Evolutionary conservation across 805 yeast genomes (phyloP).

Genomic region (Saccharomycopsis sp.): DNA sequence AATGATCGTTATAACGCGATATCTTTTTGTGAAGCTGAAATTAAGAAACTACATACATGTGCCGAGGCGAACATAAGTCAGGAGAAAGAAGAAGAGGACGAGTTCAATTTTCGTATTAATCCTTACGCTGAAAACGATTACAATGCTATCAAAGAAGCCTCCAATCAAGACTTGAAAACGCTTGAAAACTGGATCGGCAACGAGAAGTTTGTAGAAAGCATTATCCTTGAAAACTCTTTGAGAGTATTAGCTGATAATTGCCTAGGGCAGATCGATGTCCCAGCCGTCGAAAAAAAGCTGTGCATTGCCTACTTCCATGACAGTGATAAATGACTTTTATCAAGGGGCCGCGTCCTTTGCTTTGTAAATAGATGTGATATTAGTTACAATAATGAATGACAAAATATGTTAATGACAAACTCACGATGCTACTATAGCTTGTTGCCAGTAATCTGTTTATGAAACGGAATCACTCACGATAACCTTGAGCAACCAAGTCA

Average conservation of each 20-base stretch:
- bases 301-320: not conserved
- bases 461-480: too few species aligned
- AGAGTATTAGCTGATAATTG: slow-evolving; percentile 9
- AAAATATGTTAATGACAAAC: too few species aligned
- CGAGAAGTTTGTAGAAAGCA: slow-evolving; percentile 12
- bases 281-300: not conserved
- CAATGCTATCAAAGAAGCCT: not conserved
- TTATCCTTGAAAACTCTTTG: slow-evolving; percentile 10
- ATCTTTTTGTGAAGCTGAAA: slow-evolving; percentile 4
- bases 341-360: too few species aligned
- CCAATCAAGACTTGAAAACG: not conserved
- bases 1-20: slow-evolving; percentile 25
- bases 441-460: too few species aligned
- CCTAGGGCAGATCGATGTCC: not conserved
- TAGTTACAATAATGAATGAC: too few species aligned
- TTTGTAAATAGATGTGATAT: not conserved
- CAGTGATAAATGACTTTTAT: too few species aligned
- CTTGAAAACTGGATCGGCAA: slow-evolving; percentile 14
- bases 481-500: too few species aligned
- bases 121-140: slow-evolving; percentile 17
- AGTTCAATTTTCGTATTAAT: slow-evolving; percentile 11
- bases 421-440: too few species aligned
- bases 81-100: not conserved
- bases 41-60: not conserved
- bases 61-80: not conserved